Percentiles rank a stretch among this genome's conserved stretches.
These are phyloP conservation scores for Cucurbita pepo DNA, from an alignment of 306 rosid species.

Conservation along the genomic window DNA sequence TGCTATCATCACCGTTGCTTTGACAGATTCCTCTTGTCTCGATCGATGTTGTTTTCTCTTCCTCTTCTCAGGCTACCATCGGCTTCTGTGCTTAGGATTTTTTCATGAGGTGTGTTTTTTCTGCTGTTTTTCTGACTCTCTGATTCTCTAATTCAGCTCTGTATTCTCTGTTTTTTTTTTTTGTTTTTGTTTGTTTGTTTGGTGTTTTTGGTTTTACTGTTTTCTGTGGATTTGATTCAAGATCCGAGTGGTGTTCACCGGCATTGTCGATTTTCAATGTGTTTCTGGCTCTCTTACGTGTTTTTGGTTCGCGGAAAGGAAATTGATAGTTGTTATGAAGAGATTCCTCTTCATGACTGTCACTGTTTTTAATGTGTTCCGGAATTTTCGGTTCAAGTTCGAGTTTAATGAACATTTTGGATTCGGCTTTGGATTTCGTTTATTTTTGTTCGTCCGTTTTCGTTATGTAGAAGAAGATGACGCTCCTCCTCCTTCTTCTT, in stretches of 20 bases:
- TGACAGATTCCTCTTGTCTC: background rate
- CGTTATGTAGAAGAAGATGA: background rate
- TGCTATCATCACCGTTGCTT: background rate
- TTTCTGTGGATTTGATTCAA: background rate
- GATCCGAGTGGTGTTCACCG: constrained; percentile 5
- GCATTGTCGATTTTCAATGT: constrained; percentile 10
- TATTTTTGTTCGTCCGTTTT: background rate
- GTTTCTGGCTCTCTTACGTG: background rate
- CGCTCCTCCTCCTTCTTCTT: background rate
- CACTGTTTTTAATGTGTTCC: background rate
- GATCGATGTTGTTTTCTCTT: background rate
- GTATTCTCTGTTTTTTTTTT: background rate
- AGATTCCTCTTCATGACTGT: background rate
- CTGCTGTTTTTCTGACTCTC: background rate
- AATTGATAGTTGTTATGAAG: background rate
- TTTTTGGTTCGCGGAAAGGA: background rate
- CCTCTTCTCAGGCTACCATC: background rate
- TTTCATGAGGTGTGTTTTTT: background rate
- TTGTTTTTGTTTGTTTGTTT: background rate
- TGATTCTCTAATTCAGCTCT: constrained; percentile 1
- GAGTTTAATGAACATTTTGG: background rate
- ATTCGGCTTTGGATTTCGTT: background rate
- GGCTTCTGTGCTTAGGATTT: background rate
- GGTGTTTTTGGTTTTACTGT: background rate
- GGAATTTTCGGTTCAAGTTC: background rate